These are phyloP conservation scores for Asterella californica DNA, from an alignment of 225 moss, liverwort and hornwort species.

Conservation along the genomic window DNA sequence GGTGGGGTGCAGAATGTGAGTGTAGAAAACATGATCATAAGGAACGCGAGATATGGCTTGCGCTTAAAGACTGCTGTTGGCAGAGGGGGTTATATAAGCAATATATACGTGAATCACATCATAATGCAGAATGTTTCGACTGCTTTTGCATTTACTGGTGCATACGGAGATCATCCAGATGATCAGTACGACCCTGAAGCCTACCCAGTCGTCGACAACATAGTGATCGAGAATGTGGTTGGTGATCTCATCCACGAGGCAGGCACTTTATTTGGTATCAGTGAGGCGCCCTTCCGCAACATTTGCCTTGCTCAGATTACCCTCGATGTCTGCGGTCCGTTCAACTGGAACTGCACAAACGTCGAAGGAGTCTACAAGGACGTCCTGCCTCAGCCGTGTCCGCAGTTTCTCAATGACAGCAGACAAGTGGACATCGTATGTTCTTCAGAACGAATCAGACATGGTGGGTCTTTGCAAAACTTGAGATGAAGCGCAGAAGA, in stretches of 20 bases:
- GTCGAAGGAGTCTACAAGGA: conserved; percentile 46
- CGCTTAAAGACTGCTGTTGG: conserved; percentile 82
- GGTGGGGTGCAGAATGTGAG: conserved; percentile 73
- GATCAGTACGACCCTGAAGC: conserved; percentile 51
- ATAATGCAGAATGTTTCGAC: conserved; percentile 59
- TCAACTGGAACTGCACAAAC: conserved; percentile 41
- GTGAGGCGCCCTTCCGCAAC: conserved; percentile 37
- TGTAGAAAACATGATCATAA: conserved; percentile 53
- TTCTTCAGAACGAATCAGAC: conserved; percentile 13
- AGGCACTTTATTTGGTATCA: conserved; percentile 43
- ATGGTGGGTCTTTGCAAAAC: conserved; percentile 38
- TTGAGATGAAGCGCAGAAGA: conserved; percentile 21
- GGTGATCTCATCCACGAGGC: conserved; percentile 32
- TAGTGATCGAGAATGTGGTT: conserved; percentile 38
- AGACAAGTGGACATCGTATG: conserved; percentile 23
- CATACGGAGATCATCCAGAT: conserved; percentile 85
- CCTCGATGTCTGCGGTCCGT: conserved; percentile 33
- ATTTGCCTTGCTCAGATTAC: conserved; percentile 46
- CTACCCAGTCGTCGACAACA: conserved; percentile 64
- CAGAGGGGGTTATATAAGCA: conserved; percentile 72
- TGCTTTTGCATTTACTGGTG: conserved; percentile 67
- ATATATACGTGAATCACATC: conserved; percentile 51
- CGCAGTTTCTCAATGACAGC: conserved; percentile 41
- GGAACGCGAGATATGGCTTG: conserved; percentile 65
- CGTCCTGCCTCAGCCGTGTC: conserved; percentile 40